Evolutionary conservation across 2,329 filamentous ascomycete genomes (phyloP).

Genomic region (Diaporthe sp.): DNA sequence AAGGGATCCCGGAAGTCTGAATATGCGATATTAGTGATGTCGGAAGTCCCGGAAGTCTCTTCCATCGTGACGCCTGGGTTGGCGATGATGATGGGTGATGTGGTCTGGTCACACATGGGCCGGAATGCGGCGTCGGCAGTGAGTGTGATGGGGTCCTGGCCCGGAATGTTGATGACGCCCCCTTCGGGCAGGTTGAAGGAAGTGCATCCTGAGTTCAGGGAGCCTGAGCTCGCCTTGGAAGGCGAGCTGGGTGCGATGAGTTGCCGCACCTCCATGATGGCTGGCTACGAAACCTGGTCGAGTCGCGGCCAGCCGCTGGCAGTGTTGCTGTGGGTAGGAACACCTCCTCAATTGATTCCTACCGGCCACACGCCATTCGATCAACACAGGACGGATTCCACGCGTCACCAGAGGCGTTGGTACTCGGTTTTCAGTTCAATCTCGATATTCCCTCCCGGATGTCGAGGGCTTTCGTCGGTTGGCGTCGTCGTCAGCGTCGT

Average conservation of each 20-base stretch:
- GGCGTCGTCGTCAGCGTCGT: constrained; percentile 20
- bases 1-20: constrained; percentile 87
- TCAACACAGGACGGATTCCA: constrained; percentile 1
- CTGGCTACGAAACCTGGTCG: constrained; percentile 40
- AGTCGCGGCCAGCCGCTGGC: constrained; percentile 47
- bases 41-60: constrained; percentile 43
- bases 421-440: background rate
- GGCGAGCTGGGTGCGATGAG: constrained; percentile 43
- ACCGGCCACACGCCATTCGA: constrained; percentile 40
- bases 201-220: constrained; percentile 44
- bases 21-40: constrained; percentile 57
- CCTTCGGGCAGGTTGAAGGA: constrained; percentile 57
- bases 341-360: constrained; percentile 32
- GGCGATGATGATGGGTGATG: constrained; percentile 57
- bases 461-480: background rate
- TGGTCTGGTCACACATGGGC: constrained; percentile 65
- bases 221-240: constrained; percentile 39
- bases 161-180: constrained; percentile 64
- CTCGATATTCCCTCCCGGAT: background rate
- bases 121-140: constrained; percentile 72
- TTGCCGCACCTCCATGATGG: constrained; percentile 49
- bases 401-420: background rate
- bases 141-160: constrained; percentile 70
- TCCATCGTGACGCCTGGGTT: constrained; percentile 55
- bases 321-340: constrained; percentile 32